Base-by-base conservation (phyloP, 305 asterid species). In the Solanum hybrid region DNA sequence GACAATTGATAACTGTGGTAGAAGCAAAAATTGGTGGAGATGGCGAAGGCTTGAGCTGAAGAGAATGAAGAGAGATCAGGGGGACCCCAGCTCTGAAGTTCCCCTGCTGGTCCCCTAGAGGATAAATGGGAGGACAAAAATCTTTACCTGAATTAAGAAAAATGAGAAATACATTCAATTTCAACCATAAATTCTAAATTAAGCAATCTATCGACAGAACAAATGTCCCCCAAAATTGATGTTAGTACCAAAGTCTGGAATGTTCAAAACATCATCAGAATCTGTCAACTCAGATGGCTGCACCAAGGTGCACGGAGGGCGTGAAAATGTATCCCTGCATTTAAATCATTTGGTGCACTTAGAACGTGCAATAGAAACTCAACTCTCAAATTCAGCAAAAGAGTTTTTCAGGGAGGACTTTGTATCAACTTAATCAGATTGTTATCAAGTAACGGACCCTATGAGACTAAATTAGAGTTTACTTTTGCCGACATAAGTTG, bases 311-410 rank as follows among this genome's bases (percentile, higher is more conserved):
- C 99, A 96, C 32, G 98, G 97, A 88, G 98, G 98, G 87, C 93
- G 97, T 77, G 98, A 94, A 94, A 95, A 98, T 24, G 98, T 96
- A 93, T 98, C 99, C 94, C 99, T 98, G 98, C 91, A 93, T 91
- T 91, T 89, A 51, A 90, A 88, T 89, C 76, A 88, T 73, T 60
- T 42, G 42, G 40, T 85, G 51, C 46, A 85, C 76, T 85, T 56
- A 85, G 77, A 56, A 22, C 22, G 20, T 84, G 87, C 76, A 22
- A 22, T 56, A 13, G 12, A 56, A 76, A 76, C 16, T 51, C 73
- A 56, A 56, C 76, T 85, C 87, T 56, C 73, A 56, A 56, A 66
- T 56, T 56, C 88, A 56, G 88, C 14, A 85, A 56, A 31, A 56
- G 76, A 32, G 72, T 85, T 85, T 85, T 32, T 32, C 88, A 51